Conservation (phyloP, 331 rosid species). For the Rosa hybrid region DNA sequence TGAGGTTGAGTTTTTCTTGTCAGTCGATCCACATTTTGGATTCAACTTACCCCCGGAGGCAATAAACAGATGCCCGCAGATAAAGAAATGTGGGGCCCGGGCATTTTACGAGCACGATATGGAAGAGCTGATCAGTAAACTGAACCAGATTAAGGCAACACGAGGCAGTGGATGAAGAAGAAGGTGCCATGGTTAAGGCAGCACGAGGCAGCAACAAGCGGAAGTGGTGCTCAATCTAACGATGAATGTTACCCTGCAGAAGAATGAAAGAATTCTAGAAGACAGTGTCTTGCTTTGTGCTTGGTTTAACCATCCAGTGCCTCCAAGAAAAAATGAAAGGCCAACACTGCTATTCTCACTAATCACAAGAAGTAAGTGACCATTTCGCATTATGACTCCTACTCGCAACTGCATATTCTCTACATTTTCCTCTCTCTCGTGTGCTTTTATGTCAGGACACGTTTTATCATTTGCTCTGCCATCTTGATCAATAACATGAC, state of each 20-base stretch:
- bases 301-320: neutral
- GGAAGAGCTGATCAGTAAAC: neutral
- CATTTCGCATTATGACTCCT: neutral
- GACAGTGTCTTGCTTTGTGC: neutral
- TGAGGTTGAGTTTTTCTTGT: no score
- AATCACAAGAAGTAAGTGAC: neutral
- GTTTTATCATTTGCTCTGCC: neutral
- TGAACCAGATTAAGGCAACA: no score
- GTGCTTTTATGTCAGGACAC: neutral
- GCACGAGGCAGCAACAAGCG: neutral
- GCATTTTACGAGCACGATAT: neutral
- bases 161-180: neutral
- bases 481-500: neutral
- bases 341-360: neutral
- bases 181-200: neutral
- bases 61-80: neutral
- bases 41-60: no score
- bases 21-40: no score
- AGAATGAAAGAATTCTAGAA: neutral
- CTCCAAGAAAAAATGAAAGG: neutral
- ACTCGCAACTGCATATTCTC: neutral
- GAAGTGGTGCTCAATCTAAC: neutral
- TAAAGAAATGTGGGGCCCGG: neutral
- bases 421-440: neutral
- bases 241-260: neutral